A percentile compares a stretch with the other conserved stretches of the same genome.
These are phyloP conservation scores for Quercus parvula DNA, from an alignment of 306 rosid genomes.

Conservation along the genomic window DNA sequence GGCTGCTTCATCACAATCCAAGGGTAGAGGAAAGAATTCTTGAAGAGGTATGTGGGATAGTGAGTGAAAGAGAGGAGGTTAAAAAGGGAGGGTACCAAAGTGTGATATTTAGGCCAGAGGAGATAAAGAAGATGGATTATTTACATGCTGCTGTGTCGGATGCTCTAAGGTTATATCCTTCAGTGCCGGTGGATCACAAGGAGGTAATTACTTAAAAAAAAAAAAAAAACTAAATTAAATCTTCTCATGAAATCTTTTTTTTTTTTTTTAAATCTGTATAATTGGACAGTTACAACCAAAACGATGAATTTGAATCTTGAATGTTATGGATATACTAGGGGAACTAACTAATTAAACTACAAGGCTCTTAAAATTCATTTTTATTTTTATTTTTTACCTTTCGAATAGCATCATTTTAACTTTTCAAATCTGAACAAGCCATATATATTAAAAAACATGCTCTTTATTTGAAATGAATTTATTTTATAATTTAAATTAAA, in stretches of 20 bases:
- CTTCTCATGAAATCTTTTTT: too few relatives aligned
- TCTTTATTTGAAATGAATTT: too few relatives aligned
- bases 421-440: too few relatives aligned
- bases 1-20: constrained; percentile 67
- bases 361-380: too few relatives aligned
- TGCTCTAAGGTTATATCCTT: constrained; percentile 84
- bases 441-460: too few relatives aligned
- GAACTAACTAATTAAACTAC: too few relatives aligned
- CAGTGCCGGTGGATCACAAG: constrained; percentile 85
- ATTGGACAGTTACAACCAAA: too few relatives aligned
- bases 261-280: too few relatives aligned
- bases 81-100: neutral
- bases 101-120: constrained; percentile 54
- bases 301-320: accelerated
- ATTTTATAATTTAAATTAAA: too few relatives aligned
- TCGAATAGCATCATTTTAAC: too few relatives aligned
- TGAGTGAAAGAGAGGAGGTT: constrained; percentile 38
- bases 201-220: constrained; percentile 48
- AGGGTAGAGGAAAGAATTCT: constrained; percentile 59
- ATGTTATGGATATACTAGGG: accelerated
- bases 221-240: too few relatives aligned
- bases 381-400: too few relatives aligned
- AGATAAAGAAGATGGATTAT: constrained; percentile 91
- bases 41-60: constrained; percentile 49
- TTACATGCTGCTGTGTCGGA: constrained; percentile 90